Evolutionary conservation across 352 stramenopile species (phyloP).

Genomic region (Globisporangium camurandrum): DNA sequence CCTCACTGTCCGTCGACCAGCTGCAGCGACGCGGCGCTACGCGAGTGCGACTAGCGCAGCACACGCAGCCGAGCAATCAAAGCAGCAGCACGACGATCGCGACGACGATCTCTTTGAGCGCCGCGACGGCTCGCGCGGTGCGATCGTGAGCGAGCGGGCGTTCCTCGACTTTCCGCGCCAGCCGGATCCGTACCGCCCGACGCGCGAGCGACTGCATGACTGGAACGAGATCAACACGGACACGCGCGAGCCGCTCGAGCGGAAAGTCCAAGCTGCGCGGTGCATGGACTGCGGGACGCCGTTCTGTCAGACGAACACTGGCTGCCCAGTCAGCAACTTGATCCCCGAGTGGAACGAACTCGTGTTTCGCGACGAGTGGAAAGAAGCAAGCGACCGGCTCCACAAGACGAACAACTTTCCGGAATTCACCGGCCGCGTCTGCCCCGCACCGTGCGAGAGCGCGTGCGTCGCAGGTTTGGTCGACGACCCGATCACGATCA

Average conservation of each 20-base stretch:
- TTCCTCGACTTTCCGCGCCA: slow-evolving; percentile 82
- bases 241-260: slow-evolving; percentile 81
- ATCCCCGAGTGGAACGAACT: slow-evolving; percentile 99
- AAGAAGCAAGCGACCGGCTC: slow-evolving; percentile 93
- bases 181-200: slow-evolving; percentile 91
- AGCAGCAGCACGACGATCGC: no score
- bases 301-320: slow-evolving; percentile 97
- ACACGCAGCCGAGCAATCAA: slow-evolving; percentile 12
- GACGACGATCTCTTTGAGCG: slow-evolving; percentile 39
- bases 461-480: slow-evolving; percentile 94
- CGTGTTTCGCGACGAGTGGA: slow-evolving; percentile 96
- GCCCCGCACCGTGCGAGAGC: slow-evolving; percentile 94
- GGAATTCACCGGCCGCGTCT: slow-evolving; percentile 97
- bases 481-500: slow-evolving; percentile 96
- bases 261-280: slow-evolving; percentile 91
- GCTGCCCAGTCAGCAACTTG: slow-evolving; percentile 96
- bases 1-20: background rate
- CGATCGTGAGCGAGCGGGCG: slow-evolving; percentile 62
- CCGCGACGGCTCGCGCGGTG: slow-evolving; percentile 59
- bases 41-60: slow-evolving; percentile 17
- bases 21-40: slow-evolving; percentile 7
- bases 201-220: slow-evolving; percentile 91
- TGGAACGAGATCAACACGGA: slow-evolving; percentile 96
- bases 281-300: slow-evolving; percentile 99
- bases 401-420: slow-evolving; percentile 99